A percentile compares a stretch with the other conserved stretches of the same genome.
Evolutionary conservation across 2,329 filamentous ascomycete species (phyloP).

Genomic region (Sphaerulina musiva): DNA sequence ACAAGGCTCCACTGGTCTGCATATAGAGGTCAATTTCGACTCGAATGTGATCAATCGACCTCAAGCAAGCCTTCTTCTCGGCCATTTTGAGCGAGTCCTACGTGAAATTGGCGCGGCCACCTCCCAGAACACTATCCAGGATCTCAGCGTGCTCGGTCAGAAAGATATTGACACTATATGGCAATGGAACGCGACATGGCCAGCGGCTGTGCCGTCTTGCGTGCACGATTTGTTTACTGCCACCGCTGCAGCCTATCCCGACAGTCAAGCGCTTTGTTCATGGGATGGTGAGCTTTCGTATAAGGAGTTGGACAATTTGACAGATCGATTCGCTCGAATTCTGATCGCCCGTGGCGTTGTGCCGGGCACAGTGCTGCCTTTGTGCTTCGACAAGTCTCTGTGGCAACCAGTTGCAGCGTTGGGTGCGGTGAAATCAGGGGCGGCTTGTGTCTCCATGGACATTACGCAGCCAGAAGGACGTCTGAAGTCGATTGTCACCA

Average conservation of each 20-base stretch:
- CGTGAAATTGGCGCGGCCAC: constrained; percentile 5
- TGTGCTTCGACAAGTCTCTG: constrained; percentile 28
- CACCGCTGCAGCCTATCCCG: not conserved
- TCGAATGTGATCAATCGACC: constrained; percentile 1
- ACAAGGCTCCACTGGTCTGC: not conserved
- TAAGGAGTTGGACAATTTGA: constrained; percentile 21
- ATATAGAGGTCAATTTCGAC: constrained; percentile 4
- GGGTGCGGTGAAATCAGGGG: constrained; percentile 30
- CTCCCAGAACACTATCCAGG: not conserved
- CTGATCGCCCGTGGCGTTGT: constrained; percentile 6
- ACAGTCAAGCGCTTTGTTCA: constrained; percentile 13
- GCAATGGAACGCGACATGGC: constrained; percentile 2
- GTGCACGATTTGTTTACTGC: constrained; percentile 6
- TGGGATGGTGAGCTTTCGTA: constrained; percentile 29
- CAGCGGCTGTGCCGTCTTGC: not conserved
- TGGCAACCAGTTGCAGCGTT: constrained; percentile 25
- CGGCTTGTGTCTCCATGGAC: constrained; percentile 26
- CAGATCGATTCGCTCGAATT: constrained; percentile 7
- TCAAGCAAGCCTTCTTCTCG: constrained; percentile 1
- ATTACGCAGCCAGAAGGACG: constrained; percentile 19
- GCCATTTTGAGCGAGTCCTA: constrained; percentile 9
- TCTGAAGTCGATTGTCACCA: not conserved
- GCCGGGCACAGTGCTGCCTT: constrained; percentile 17
- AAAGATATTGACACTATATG: constrained; percentile 6
- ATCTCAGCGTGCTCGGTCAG: constrained; percentile 2